Evolutionary conservation across 805 yeast species (phyloP), one percentile per base, ranked within the genome.

Genomic region (Yarrowia alimentaria): DNA sequence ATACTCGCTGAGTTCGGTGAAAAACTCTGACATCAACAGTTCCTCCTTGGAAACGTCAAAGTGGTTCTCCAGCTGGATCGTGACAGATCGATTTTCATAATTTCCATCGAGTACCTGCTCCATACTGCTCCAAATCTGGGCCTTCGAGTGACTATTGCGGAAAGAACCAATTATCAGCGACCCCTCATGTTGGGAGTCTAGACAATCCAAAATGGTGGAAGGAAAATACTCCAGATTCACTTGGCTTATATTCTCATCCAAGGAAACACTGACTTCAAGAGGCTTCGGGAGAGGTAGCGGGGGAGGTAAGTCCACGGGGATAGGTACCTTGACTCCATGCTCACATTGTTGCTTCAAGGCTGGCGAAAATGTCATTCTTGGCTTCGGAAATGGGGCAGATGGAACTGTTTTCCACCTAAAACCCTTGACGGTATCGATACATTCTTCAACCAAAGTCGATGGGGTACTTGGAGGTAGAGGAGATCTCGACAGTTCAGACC

Each of bases 201-300:
- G 30, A 12, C 42, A 35, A 24, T 30, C 24, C 5, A 35, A 29
- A 12, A 35, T 16, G 6, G 42, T 35, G 8, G 42, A 35, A 5
- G 42, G 42, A 17, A 35, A 35, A 30, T 35, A 35, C 21, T 35
- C 30, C n/a, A n/a, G n/a, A n/a, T n/a, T n/a, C n/a, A n/a, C n/a
- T n/a, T n/a, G n/a, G n/a, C n/a, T n/a, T n/a, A n/a, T n/a, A n/a
- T n/a, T n/a, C n/a, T n/a, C n/a, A n/a, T n/a, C n/a, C n/a, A n/a
- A n/a, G n/a, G 16, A 12, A 24, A 10, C 30, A 24, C 13, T n/a
- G 14, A 5, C n/a, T 21, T 8, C 17, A 29, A 7, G 42, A 35
- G 11, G 22, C 42, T 7, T 35, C 42, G 42, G 42, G n/a, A 16
- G 24, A 3, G 42, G 42, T 4, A 24, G 42, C 1, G 42, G 30